A percentile compares a stretch with the other conserved stretches of the same genome.
Evolutionary conservation across 768 basidiomycete genomes (phyloP).

Genomic region (Rossbeevera mucosa): DNA sequence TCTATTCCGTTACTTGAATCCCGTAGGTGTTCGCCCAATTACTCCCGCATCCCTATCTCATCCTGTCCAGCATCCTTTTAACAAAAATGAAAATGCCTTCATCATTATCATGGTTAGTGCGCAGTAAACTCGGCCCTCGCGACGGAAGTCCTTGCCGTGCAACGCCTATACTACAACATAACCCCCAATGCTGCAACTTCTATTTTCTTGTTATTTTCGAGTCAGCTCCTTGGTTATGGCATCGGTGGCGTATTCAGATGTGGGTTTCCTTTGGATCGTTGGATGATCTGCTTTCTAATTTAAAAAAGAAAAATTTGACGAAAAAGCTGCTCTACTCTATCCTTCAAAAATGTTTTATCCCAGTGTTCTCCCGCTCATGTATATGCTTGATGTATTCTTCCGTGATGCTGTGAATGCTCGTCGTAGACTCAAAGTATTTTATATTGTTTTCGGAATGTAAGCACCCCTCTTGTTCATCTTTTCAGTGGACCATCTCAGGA

Average conservation of each 20-base stretch:
- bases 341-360: slow-evolving; percentile 43
- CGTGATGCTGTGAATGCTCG: slow-evolving; percentile 36
- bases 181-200: slow-evolving; percentile 43
- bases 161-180: slow-evolving; percentile 50
- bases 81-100: slow-evolving; percentile 57
- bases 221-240: slow-evolving; percentile 45
- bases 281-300: background rate
- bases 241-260: slow-evolving; percentile 52
- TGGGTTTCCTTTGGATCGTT: slow-evolving; percentile 17
- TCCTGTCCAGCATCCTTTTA: slow-evolving; percentile 45
- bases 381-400: slow-evolving; percentile 36
- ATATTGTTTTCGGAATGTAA: slow-evolving; percentile 25
- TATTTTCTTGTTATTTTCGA: slow-evolving; percentile 39
- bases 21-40: slow-evolving; percentile 20
- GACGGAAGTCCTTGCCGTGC: slow-evolving; percentile 52
- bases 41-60: background rate
- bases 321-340: slow-evolving; percentile 36
- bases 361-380: slow-evolving; percentile 21
- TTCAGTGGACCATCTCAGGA: background rate
- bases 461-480: slow-evolving; percentile 22
- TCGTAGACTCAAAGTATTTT: slow-evolving; percentile 37
- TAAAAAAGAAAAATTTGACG: no score
- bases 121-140: slow-evolving; percentile 51
- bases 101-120: slow-evolving; percentile 55
- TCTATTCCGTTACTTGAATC: slow-evolving; percentile 47